Evolutionary conservation across 495 filamentous ascomycete species (phyloP), one percentile per base, ranked within the genome.

Genomic region (Hyphodiscus hymeniophilus): DNA sequence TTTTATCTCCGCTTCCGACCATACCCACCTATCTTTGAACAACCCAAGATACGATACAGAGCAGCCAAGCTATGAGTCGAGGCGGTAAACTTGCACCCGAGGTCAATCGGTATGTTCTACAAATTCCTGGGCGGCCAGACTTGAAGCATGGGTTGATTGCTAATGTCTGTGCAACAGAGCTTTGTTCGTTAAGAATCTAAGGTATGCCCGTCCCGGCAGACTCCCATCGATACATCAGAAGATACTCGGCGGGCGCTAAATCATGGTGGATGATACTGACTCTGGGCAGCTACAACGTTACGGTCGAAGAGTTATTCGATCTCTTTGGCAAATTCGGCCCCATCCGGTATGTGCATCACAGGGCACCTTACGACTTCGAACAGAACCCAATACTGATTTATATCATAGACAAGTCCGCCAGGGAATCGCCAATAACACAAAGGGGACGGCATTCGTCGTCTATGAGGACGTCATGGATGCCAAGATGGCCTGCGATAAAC

Each of bases 401-500:
- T 22, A 32, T 20, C 22, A 30, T 58, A 97, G 92, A 54, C 92
- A 97, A 85, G 92, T 98, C 61, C 91, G 92, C 62, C 90, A 96
- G 70, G 92, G 92, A 58, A 97, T 95, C 60, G 88, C 91, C 50
- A 89, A 80, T 69, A 94, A 94, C 64, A 95, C 92, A 55, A 98
- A 97, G 66, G 92, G 92, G 60, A 98, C 92, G 22, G 91, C 89
- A 59, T 98, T 94, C 71, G 94, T 98, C 40, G 92, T 98, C 63
- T 98, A 94, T 73, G 94, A 97, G 66, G 94, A 98, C 72, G 94
- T 96, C 21, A 89, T 95, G 80, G 92, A 98, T 75, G 91, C 92
- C 52, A 98, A 98, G 71, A 80, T 85, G 68, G 94, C 92, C 59
- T 95, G 94, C 74, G 92, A 98, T 76, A 96, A 96, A 74, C 75